phyloP scores from a whole-genome alignment of 1,284 basidiomycete species.

The Fistulina hepatica region DNA sequence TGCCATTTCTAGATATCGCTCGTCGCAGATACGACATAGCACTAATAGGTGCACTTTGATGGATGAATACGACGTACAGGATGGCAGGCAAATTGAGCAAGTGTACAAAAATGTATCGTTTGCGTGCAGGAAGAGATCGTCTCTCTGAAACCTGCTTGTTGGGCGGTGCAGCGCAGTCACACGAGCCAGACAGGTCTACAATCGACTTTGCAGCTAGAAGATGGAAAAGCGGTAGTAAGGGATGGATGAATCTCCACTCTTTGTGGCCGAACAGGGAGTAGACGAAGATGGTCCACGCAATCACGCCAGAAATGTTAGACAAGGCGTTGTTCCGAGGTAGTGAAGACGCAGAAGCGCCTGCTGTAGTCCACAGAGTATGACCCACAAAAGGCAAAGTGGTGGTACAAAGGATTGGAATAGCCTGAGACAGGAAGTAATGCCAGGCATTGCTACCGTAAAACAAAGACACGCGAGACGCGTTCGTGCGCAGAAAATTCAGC shows the following conservation, averaged over 20 bases:
- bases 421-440: conserved; percentile 88
- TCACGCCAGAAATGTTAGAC: conserved; percentile 37
- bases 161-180: conserved; percentile 3
- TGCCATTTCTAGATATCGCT: conserved; percentile 34
- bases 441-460: conserved; percentile 87
- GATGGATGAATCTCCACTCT: conserved; percentile 96
- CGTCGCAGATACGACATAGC: conserved; percentile 62
- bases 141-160: not conserved
- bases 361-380: conserved; percentile 41
- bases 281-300: conserved; percentile 54
- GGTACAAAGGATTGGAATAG: conserved; percentile 70
- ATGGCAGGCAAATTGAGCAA: conserved; percentile 47
- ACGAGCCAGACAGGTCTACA: conserved; percentile 32
- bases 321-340: conserved; percentile 21
- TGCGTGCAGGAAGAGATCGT: conserved; percentile 25
- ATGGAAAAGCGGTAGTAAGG: conserved; percentile 79
- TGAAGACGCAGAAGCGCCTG: too few relatives aligned
- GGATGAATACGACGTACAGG: conserved; percentile 60
- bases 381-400: conserved; percentile 64
- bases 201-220: conserved; percentile 70
- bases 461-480: conserved; percentile 74
- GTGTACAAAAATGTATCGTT: conserved; percentile 33
- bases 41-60: conserved; percentile 68
- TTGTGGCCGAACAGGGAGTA: conserved; percentile 86
- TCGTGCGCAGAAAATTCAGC: conserved; percentile 72